Base-by-base conservation (phyloP, 225 moss, liverwort and hornwort species). In the Sphagnum tenellum region DNA sequence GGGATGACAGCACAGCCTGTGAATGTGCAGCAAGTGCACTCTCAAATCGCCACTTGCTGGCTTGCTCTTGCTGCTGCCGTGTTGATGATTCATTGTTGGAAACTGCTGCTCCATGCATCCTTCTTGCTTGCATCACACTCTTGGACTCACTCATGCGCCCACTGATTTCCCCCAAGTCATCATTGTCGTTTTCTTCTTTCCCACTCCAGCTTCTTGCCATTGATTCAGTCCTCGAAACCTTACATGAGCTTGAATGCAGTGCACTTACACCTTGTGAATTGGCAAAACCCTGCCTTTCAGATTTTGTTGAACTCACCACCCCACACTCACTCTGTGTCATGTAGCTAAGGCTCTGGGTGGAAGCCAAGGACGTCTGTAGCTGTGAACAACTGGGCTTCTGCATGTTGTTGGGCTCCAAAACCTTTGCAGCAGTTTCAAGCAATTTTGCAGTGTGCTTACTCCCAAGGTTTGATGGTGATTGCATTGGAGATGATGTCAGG, bases 371-470 rank as follows among this genome's bases (percentile, higher is more conserved):
- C 29, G 1, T 29, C 29, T 29, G 29, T 29, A 29, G 29, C 29
- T 29, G 29, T 29, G 29, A 29, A 29, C 29, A 29, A 29, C 29
- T 29, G 29, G 29, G 29, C 29, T 29, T 29, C 29, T 29, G 29
- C 29, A 29, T 29, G 29, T 29, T 65, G 45, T 78, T 81, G 3
- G 84, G 90, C 68, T 94, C 90, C 56, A 82, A 70, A 53, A 82
- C 76, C 73, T 94, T 94, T 44, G 84, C 93, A 9, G 90, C 90
- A 3, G 82, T 88, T 79, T 90, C 86, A 58, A 90, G 55, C 5
- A 90, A 58, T 72, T 83, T 70, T 1, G 84, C 84, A 11, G 83
- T 74, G 46, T 74, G 82, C 60, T 78, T 79, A 49, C 83, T 82
- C 59, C 88, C 81, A 29, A 29, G 29, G 29, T 29, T 29, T 29